Conservation (phyloP, 768 basidiomycete species). For the Tylopilus plumbeoviolaceoides region DNA sequence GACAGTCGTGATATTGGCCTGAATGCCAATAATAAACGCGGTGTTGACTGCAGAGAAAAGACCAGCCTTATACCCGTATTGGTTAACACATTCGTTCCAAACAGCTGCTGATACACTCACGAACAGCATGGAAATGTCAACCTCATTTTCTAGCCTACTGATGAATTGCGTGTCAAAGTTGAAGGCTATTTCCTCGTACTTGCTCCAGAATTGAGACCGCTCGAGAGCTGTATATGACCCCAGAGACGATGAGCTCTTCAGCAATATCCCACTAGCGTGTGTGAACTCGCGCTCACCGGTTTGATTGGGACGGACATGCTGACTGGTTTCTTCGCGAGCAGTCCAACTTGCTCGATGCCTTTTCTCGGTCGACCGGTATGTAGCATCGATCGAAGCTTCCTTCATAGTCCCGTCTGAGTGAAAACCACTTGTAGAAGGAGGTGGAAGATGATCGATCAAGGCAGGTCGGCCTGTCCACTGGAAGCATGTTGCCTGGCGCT, state of each 20-base stretch:
- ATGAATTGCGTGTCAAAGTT: not conserved
- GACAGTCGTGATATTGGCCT: not conserved
- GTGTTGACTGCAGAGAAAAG: not conserved
- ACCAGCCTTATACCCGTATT: not conserved
- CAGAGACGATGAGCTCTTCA: not conserved
- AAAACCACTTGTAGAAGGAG: not conserved
- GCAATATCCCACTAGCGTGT: not conserved
- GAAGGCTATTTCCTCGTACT: not conserved
- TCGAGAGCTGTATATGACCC: not conserved
- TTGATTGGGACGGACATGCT: not conserved
- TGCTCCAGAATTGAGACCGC: not conserved
- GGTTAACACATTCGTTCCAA: not conserved
- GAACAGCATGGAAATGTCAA: not conserved
- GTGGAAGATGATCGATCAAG: not conserved
- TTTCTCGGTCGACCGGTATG: not conserved
- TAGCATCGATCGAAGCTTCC: not conserved
- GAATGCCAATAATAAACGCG: not conserved
- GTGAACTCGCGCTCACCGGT: not conserved
- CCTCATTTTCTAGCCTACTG: not conserved
- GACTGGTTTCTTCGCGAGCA: not conserved
- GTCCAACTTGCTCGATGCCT: not conserved
- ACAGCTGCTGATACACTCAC: not conserved
- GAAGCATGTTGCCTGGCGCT: not conserved
- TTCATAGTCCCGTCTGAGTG: not conserved
- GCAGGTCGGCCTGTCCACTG: not conserved